phyloP scores from a whole-genome alignment of 805 yeast species.

The Candida caryicola region DNA sequence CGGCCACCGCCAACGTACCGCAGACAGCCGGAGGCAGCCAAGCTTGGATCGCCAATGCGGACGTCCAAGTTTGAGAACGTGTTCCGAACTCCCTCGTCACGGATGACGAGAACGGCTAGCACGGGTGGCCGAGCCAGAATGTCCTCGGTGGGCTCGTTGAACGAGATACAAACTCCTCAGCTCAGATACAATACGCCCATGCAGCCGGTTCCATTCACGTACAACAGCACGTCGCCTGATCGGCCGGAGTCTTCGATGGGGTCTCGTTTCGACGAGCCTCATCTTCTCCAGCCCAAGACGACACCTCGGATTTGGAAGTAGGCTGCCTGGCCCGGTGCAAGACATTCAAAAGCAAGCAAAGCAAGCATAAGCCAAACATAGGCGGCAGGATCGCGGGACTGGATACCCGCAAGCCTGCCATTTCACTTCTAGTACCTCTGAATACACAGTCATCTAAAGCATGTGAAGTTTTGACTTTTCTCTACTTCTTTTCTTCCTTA shows the following conservation, averaged over 20 bases:
- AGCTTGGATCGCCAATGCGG: neutral
- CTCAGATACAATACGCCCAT: slow-evolving; percentile 10
- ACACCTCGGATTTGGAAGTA: neutral
- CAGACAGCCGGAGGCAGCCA: neutral
- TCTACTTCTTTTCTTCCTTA: slow-evolving; percentile 1
- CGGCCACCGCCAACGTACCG: neutral
- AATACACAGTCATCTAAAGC: neutral
- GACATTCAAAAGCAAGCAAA: too few relatives aligned
- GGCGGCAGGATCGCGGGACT: too few relatives aligned
- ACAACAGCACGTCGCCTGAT: slow-evolving; percentile 27
- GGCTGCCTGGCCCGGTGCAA: too few relatives aligned
- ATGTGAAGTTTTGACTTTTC: too few relatives aligned
- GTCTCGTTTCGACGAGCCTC: slow-evolving; percentile 31
- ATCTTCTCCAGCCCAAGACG: slow-evolving; percentile 19
- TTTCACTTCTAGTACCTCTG: neutral
- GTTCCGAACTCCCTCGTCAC: neutral
- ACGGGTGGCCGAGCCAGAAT: neutral
- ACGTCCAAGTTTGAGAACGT: neutral
- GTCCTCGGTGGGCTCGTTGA: slow-evolving; percentile 8
- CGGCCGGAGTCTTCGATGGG: slow-evolving; percentile 35
- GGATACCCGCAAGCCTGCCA: neutral
- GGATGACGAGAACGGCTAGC: neutral
- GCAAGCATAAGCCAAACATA: neutral
- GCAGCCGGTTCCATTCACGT: neutral
- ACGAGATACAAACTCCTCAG: slow-evolving; percentile 16